These are phyloP conservation scores for Avena sativa DNA, from an alignment of 176 grass and related monocot genomes.

Conservation along the genomic window DNA sequence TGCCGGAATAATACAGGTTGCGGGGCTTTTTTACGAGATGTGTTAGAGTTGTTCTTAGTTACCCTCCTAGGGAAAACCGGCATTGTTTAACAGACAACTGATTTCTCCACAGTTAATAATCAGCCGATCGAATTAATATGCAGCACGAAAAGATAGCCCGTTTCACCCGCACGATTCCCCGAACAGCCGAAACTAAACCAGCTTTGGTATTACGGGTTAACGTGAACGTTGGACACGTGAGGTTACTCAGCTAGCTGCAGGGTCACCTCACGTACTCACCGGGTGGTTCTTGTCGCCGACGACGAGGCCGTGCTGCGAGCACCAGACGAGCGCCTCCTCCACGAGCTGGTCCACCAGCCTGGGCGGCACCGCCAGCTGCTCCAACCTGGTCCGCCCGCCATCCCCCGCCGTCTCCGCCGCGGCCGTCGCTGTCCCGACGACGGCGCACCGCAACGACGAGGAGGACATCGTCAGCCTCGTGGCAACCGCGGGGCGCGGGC, in stretches of 20 bases:
- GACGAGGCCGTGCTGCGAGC: conserved; percentile 54
- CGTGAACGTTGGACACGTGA: background rate
- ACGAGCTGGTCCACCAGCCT: conserved; percentile 33
- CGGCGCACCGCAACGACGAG: conserved; percentile 10
- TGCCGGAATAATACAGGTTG: no score
- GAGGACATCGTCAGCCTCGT: background rate
- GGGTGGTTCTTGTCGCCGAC: conserved; percentile 55
- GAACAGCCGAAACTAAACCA: background rate
- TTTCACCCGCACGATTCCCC: background rate
- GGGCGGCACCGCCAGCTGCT: conserved; percentile 39
- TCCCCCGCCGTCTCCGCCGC: background rate
- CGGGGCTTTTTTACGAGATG: no score
- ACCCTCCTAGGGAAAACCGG: no score
- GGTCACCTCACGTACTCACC: conserved; percentile 32
- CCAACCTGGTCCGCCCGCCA: background rate
- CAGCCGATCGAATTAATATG: background rate
- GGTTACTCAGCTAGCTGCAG: no score
- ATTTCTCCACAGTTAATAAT: no score
- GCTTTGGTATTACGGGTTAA: background rate
- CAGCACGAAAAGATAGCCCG: no score
- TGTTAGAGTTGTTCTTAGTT: no score
- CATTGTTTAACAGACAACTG: no score
- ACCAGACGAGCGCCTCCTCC: conserved; percentile 60
- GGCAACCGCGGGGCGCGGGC: background rate
- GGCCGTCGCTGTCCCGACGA: background rate